Base-by-base conservation (phyloP, 371 early-diverging fungal species). In the Lichtheimia ornata region DNA sequence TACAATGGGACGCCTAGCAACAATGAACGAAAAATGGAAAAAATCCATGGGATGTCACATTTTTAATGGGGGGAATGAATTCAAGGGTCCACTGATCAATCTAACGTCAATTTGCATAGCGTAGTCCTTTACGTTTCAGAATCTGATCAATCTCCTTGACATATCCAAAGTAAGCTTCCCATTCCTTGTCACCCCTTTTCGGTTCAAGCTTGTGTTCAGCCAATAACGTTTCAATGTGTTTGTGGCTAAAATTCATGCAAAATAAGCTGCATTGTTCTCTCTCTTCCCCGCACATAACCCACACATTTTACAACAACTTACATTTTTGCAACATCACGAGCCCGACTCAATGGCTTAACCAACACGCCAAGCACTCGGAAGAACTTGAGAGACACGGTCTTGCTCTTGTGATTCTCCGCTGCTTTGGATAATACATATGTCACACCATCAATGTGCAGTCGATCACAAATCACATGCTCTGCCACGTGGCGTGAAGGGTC, bases 321-420 rank as follows among this genome's bases (percentile, higher is more conserved):
- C 77, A 77, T 72, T 50, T 67, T 73, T 14, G 73, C 81, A 18
- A 76, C 71, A 66, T 77, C 78, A 41, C 76, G 72, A 49, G 76
- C 74, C 50, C 77, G 76, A 0, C 60, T 66, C 17, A 77, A 53
- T 1, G 64, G 63, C 22, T 69, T 68, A 9, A 58, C 70, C 59
- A 81, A 72, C 6, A 67, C 55, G 18, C 59, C 49, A 15, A 81
- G 61, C 0, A 77, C 49, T 57, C 70, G 70, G 67, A 81, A 81
- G 66, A 81, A 81, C 40, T 72, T 73, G 42, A 80, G 67, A 0
- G 63, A 58, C 40, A 50, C 67, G 0, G 67, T 67, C 17, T 69
- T 66, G 30, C 64, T 58, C 14, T 73, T 61, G 17, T 59, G 66
- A 6, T 63, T 42, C 22, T 65, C 47, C 28, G 67, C 67, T n/a